Evolutionary conservation across 768 basidiomycete species (phyloP), one percentile per base, ranked within the genome.

Genomic region (Leccinum incarnatum): DNA sequence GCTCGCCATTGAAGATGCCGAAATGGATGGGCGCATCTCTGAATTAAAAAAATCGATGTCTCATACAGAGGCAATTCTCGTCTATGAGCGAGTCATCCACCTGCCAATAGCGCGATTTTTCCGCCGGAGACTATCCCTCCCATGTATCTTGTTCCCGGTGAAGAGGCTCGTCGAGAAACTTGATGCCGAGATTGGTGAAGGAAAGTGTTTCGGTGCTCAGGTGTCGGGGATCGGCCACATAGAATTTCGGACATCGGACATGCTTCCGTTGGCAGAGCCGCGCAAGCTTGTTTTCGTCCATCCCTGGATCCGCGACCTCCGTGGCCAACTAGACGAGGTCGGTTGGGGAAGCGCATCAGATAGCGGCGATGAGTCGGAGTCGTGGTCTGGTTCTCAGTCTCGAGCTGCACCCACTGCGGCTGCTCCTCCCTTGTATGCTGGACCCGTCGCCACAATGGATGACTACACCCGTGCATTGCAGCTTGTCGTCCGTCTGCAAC

Each of bases 301-400:
- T 48, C 64, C 2, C 12, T 65, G 64, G 64, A 34, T 65, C 36
- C 55, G 64, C 17, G 53, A 55, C 27, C 19, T 65, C 2, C 27
- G 25, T 2, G 59, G 34, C 5, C 52, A 48, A 10, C 48, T 47
- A 1, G 59, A 55, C 3, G 46, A 37, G 12, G 19, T 4, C 36
- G 14, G 36, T 11, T 27, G 32, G 59, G 27, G 47, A 23, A 15
- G 32, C 10, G 5, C 19, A 7, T 15, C 6, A 0, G 54, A 53
- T 17, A 27, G 23, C 2, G 34, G 29, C 1, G 37, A 49, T 10
- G 42, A 32, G 23, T 29, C 49, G 0, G 48, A 42, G 15, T 19
- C 1, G 1, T 29, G 15, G 1, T 40, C 51, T 27, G 59, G 50
- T 53, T 19, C 11, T n/a, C 21, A 14, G n/a, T 23, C 46, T 47